phyloP scores from a whole-genome alignment of 192 early-diverging fungal genomes.

The Backusella circina region DNA sequence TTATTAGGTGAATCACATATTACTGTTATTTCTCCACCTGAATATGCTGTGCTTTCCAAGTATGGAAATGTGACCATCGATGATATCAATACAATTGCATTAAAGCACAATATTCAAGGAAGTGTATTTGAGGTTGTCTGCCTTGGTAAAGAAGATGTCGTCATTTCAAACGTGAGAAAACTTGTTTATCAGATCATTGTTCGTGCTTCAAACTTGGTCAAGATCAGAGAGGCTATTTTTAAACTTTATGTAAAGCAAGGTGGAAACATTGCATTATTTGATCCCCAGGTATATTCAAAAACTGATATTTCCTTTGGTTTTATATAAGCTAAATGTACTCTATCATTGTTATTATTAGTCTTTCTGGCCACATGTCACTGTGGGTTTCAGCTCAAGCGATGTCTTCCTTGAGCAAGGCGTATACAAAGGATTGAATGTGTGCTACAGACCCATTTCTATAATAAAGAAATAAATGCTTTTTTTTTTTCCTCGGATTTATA shows the following conservation, averaged over 20 bases:
- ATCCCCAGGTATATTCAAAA: conserved; percentile 40
- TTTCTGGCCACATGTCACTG: conserved; percentile 67
- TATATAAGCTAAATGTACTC: neutral
- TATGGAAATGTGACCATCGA: conserved; percentile 56
- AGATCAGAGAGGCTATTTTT: conserved; percentile 53
- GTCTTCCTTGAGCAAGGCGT: conserved; percentile 64
- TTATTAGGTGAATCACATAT: conserved; percentile 63
- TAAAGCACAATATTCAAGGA: conserved; percentile 48
- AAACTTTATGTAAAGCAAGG: conserved; percentile 54
- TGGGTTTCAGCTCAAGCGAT: conserved; percentile 63
- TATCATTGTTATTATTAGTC: conserved; percentile 25
- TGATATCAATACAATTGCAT: conserved; percentile 59
- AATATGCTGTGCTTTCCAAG: conserved; percentile 54
- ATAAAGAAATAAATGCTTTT: neutral
- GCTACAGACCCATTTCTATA: conserved; percentile 49
- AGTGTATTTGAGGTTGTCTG: conserved; percentile 55
- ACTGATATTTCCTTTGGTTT: neutral
- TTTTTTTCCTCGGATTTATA: neutral
- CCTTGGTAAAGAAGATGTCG: conserved; percentile 48
- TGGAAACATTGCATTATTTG: conserved; percentile 68
- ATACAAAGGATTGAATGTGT: conserved; percentile 68
- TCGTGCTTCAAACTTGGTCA: conserved; percentile 39
- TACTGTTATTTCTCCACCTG: conserved; percentile 67
- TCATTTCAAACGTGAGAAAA: conserved; percentile 24
- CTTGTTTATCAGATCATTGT: conserved; percentile 42